Base-by-base conservation (phyloP, 768 basidiomycete genomes). In the Podaxis sp. region DNA sequence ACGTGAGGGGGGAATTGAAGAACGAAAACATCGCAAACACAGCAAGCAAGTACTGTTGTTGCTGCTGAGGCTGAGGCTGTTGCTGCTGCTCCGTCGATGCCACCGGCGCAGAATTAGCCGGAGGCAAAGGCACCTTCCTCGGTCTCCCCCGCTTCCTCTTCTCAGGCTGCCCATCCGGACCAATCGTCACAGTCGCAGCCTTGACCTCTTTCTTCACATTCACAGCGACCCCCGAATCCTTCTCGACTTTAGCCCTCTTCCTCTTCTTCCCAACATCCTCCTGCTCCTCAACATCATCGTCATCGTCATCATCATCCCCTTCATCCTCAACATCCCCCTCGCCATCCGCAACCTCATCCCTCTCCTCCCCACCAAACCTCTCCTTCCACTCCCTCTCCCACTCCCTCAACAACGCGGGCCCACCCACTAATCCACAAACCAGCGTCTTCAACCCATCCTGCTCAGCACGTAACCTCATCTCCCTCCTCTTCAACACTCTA, bases 121-220 rank as follows among this genome's bases (percentile, higher is more conserved):
- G 74, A 17, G 81, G 78, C 0, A 84, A 77, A 11, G 82, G 78
- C 51, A 86, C 80, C 76, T 94, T 94, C 67, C 91, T 82, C 15
- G 93, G 93, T 33, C 93, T 76, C 13, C 93, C 93, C 7, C 93
- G 83, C 77, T 94, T 94, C 67, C 91, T 81, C 78, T 93, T 94
- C 77, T 91, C 90, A 0, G 85, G 84, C 0, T 80, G 75, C 15
- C 73, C 69, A 54, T 73, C 65, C 47, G 55, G 60, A 38, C 33
- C 24, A 11, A 61, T 40, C 50, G 59, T 70, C 53, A 66, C 71
- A 57, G 64, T 62, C 52, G 63, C 69, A 25, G 81, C 68, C 64
- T 70, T 77, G 68, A 69, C 71, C 68, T 81, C 71, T 69, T 72
- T 72, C 65, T 73, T 72, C 25, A 22, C 19, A n/a, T 12, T n/a